Evolutionary conservation across 345 rosid species (phyloP), one percentile per base, ranked within the genome.

Genomic region (Pistacia integerrima): DNA sequence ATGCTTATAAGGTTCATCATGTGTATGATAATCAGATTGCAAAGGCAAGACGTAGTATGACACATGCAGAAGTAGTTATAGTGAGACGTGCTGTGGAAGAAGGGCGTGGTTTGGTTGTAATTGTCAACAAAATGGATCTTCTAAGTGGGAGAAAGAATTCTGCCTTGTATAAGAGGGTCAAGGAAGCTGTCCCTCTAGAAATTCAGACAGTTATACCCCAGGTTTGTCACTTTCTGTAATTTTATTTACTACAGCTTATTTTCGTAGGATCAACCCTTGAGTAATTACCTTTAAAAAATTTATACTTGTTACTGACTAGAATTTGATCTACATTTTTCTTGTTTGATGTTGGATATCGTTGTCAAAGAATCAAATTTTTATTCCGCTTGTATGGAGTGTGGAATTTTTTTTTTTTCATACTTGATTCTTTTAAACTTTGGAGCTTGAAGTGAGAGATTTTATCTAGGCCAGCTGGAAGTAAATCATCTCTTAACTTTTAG

Each of bases 61-160:
- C 91, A 60, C 98, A 96, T 82, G 89, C 98, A 22, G 99, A 96
- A 85, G 98, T 96, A 63, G 98, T 92, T 68, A 92, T 96, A 81
- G 99, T 97, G 22, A 90, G 99, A 82, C 85, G 88, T 62, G 92
- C 97, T 35, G 94, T 96, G 60, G 98, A 96, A 86, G 99, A 96
- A 90, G 98, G 99, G 28, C 97, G 98, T 69, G 97, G 97, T 56
- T 79, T 93, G 78, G 97, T 96, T 51, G 86, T 93, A 54, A 82
- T 93, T 67, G 97, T 96, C 72, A 93, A 96, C 87, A 95, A 95
- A 86, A 93, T 96, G 98, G 99, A 93, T 83, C 84, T 95, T 86
- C 87, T 95, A 22, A 83, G 80, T 75, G 90, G 98, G 79, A 88
- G 78, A 76, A 77, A 77, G 18, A 86, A 91, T 80, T 82, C 89